Evolutionary conservation across 805 yeast genomes (phyloP).

Genomic region (Starmera caribaea): DNA sequence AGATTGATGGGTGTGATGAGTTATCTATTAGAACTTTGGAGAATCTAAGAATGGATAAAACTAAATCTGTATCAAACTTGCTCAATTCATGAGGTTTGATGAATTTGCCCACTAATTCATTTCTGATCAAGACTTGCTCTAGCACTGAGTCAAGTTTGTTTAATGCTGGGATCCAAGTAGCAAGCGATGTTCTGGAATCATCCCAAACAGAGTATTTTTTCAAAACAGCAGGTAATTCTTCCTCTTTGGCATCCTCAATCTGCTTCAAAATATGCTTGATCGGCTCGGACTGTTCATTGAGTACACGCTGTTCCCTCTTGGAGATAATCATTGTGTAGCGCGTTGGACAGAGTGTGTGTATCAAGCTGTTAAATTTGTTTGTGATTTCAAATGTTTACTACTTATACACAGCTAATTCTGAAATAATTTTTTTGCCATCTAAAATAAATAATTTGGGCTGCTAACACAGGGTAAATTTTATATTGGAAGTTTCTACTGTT

Average conservation of each 20-base stretch:
- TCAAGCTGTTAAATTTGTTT: too few relatives aligned
- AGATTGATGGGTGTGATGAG: slow-evolving; percentile 58
- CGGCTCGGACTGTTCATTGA: slow-evolving; percentile 18
- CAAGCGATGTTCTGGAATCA: slow-evolving; percentile 57
- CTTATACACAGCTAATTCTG: too few relatives aligned
- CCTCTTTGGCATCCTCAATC: slow-evolving; percentile 26
- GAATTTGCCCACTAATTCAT: slow-evolving; percentile 35
- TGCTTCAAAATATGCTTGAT: slow-evolving; percentile 28
- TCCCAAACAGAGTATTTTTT: slow-evolving; percentile 39
- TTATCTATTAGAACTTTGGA: slow-evolving; percentile 56
- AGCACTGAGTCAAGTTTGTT: slow-evolving; percentile 66
- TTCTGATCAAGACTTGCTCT: slow-evolving; percentile 42
- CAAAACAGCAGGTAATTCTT: slow-evolving; percentile 31
- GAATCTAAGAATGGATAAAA: slow-evolving; percentile 48
- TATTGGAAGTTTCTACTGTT: too few relatives aligned
- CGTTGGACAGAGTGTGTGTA: too few relatives aligned
- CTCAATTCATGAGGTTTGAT: slow-evolving; percentile 38
- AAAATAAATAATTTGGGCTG: too few relatives aligned
- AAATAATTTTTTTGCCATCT: too few relatives aligned
- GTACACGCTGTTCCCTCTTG: slow-evolving; percentile 16
- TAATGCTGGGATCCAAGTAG: slow-evolving; percentile 68
- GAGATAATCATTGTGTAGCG: slow-evolving; percentile 14
- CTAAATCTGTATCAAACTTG: slow-evolving; percentile 33
- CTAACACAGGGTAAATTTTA: too few relatives aligned
- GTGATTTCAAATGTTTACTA: too few relatives aligned